Evolutionary conservation across 1,284 basidiomycete species (phyloP).

Genomic region (Serendipita sp.): DNA sequence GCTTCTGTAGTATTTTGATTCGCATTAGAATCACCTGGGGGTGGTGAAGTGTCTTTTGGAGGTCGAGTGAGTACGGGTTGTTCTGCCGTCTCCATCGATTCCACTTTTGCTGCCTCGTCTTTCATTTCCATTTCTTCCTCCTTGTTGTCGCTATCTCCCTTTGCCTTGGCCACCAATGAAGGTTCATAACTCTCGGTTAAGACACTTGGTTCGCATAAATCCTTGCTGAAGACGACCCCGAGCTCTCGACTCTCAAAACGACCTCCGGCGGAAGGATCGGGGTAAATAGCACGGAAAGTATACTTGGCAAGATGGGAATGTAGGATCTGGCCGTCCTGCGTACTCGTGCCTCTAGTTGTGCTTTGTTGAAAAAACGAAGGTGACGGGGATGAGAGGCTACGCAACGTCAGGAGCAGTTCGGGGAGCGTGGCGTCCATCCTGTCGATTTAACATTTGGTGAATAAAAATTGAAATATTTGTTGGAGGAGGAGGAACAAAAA

Average conservation of each 20-base stretch:
- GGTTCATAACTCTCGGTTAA: background rate
- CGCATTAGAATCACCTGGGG: background rate
- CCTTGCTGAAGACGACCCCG: background rate
- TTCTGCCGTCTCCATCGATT: background rate
- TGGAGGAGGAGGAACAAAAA: background rate
- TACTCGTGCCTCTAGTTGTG: background rate
- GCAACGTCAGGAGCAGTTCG: background rate
- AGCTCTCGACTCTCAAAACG: background rate
- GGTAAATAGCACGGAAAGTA: background rate
- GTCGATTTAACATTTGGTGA: background rate
- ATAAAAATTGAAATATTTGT: background rate
- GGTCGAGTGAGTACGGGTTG: background rate
- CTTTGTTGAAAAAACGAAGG: background rate
- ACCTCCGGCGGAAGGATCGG: background rate
- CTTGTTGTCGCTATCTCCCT: background rate
- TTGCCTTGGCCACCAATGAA: background rate
- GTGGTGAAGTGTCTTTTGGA: background rate
- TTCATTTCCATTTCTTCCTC: background rate
- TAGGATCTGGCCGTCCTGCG: background rate
- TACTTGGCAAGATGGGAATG: background rate
- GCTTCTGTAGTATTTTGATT: background rate
- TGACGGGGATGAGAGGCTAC: background rate
- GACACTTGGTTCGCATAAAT: background rate
- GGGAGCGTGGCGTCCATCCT: slow-evolving; percentile 3
- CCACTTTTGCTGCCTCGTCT: background rate